These are phyloP conservation scores for Fragosphaeria purpurea DNA, from an alignment of 2,329 filamentous ascomycete genomes.

Conservation along the genomic window DNA sequence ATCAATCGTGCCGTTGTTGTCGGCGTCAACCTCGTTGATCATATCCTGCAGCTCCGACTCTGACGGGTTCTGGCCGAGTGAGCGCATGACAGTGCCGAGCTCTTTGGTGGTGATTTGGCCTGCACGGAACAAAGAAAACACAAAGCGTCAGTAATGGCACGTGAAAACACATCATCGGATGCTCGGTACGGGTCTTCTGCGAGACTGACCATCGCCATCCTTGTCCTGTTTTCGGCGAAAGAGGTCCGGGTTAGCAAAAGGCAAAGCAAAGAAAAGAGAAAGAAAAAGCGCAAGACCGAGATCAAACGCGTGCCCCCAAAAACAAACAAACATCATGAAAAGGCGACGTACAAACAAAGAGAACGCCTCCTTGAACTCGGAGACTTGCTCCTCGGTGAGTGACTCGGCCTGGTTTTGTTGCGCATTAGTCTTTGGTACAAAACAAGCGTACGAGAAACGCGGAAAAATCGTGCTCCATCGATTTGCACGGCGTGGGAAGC, in stretches of 20 bases:
- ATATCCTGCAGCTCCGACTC: conserved; percentile 87
- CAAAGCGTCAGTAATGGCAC: conserved; percentile 4
- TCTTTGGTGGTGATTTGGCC: conserved; percentile 90
- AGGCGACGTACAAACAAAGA: conserved; percentile 85
- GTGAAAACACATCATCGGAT: too few relatives aligned
- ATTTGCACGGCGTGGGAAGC: too few relatives aligned
- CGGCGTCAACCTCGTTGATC: conserved; percentile 88
- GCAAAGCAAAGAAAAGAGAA: background rate
- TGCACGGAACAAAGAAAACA: conserved; percentile 24
- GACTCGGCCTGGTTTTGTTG: conserved; percentile 69
- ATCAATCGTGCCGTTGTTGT: conserved; percentile 89
- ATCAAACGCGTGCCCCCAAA: too few relatives aligned
- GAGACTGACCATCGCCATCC: conserved; percentile 19
- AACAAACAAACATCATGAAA: conserved; percentile 5
- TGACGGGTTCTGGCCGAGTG: conserved; percentile 79
- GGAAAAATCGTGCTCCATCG: too few relatives aligned
- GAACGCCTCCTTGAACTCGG: conserved; percentile 99
- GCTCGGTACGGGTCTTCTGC: too few relatives aligned
- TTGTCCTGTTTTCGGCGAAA: conserved; percentile 14
- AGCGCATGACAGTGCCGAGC: conserved; percentile 83
- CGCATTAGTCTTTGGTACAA: background rate
- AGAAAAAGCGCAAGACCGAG: conserved; percentile 1
- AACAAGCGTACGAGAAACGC: background rate
- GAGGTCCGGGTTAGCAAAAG: conserved; percentile 1
- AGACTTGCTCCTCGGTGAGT: conserved; percentile 99